These are phyloP conservation scores for Colletotrichum orbiculare DNA, from an alignment of 2,329 filamentous ascomycete species.

Conservation along the genomic window DNA sequence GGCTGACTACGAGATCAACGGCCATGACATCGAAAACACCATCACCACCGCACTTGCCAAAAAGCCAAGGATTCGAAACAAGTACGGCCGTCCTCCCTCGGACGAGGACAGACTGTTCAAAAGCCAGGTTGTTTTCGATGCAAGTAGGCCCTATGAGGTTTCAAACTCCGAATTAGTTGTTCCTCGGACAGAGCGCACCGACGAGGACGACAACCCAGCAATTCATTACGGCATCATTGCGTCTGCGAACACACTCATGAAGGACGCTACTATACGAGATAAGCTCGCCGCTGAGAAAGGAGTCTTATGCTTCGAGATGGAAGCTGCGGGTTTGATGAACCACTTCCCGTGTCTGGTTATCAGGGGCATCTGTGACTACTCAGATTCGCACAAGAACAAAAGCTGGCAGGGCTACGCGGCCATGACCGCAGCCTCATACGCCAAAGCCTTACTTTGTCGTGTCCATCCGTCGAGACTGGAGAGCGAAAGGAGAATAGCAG, in stretches of 20 bases:
- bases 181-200: not conserved
- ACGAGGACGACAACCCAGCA: not conserved
- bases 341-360: constrained; percentile 49
- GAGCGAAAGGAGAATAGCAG: constrained; percentile 29
- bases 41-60: not conserved
- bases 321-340: constrained; percentile 43
- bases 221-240: constrained; percentile 42
- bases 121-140: not conserved
- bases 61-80: not conserved
- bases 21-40: not conserved
- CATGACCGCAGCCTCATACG: constrained; percentile 45
- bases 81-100: not conserved
- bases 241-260: constrained; percentile 50
- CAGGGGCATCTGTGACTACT: constrained; percentile 53
- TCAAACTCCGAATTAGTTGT: not conserved
- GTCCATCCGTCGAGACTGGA: constrained; percentile 36
- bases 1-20: not conserved
- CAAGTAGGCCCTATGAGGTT: too few relatives aligned
- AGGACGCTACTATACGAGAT: constrained; percentile 46
- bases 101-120: not conserved
- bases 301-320: constrained; percentile 45
- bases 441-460: constrained; percentile 26
- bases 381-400: constrained; percentile 52
- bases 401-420: constrained; percentile 51
- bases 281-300: constrained; percentile 31